These are phyloP conservation scores for Recurvomyces mirabilis DNA, from an alignment of 495 filamentous ascomycete species.

Conservation along the genomic window DNA sequence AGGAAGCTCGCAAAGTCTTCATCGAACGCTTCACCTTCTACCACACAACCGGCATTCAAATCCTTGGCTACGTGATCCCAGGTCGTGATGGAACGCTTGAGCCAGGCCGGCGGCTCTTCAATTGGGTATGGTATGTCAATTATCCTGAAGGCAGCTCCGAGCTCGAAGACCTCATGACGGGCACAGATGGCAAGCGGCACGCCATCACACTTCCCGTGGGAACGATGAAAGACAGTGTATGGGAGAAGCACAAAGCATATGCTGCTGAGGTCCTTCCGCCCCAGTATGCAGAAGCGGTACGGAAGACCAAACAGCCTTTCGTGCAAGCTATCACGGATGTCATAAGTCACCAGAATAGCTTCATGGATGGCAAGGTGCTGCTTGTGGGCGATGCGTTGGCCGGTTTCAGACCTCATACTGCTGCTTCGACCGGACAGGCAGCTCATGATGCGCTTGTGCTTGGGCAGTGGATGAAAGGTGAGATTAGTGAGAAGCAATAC, in stretches of 20 bases:
- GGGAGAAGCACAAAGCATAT: constrained; percentile 16
- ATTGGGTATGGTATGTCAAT: constrained; percentile 49
- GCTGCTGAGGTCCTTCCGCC: constrained; percentile 15
- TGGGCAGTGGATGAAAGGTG: constrained; percentile 19
- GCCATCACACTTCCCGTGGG: constrained; percentile 19
- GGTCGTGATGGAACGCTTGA: constrained; percentile 38
- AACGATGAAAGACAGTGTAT: constrained; percentile 13
- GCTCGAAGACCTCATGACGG: constrained; percentile 21
- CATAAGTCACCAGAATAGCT: constrained; percentile 9
- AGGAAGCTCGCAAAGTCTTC: constrained; percentile 23
- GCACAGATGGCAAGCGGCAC: constrained; percentile 16
- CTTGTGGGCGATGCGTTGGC: constrained; percentile 23
- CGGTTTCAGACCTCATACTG: constrained; percentile 21
- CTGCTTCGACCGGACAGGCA: constrained; percentile 21
- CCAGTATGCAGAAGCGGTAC: constrained; percentile 20
- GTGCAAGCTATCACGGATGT: constrained; percentile 22
- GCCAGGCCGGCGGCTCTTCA: constrained; percentile 39
- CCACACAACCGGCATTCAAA: constrained; percentile 33
- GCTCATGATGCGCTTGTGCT: constrained; percentile 21
- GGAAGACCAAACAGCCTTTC: constrained; percentile 19
- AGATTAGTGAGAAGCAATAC: constrained; percentile 34
- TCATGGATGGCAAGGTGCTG: constrained; percentile 19
- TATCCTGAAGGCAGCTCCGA: constrained; percentile 28
- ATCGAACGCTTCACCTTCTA: constrained; percentile 36
- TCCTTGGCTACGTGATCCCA: constrained; percentile 43